These are phyloP conservation scores for Penicillium verrucosum DNA, from an alignment of 2,329 filamentous ascomycete species.

Conservation along the genomic window DNA sequence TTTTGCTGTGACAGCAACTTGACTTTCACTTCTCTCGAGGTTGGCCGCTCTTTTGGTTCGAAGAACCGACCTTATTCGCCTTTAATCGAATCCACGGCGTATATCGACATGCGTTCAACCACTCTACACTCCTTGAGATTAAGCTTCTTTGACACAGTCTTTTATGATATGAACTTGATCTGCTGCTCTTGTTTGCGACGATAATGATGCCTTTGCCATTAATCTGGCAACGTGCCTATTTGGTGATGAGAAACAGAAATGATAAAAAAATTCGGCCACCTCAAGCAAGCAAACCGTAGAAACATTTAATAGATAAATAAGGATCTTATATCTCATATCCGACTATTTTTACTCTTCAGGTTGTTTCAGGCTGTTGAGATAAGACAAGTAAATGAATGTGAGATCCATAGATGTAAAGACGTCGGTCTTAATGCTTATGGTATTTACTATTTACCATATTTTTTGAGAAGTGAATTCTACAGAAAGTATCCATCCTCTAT, in stretches of 20 bases:
- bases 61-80: conserved; percentile 28
- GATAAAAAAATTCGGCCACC: conserved; percentile 47
- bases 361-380: background rate
- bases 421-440: no score
- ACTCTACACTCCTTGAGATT: conserved; percentile 21
- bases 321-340: background rate
- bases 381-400: no score
- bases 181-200: conserved; percentile 14
- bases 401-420: no score
- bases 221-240: conserved; percentile 13
- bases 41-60: conserved; percentile 48
- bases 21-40: conserved; percentile 44
- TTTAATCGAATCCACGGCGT: conserved; percentile 29
- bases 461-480: no score
- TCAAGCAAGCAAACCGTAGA: conserved; percentile 22
- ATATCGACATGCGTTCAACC: conserved; percentile 30
- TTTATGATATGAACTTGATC: background rate
- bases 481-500: no score
- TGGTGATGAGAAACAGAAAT: conserved; percentile 39
- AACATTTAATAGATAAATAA: background rate
- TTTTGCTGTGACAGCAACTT: conserved; percentile 27
- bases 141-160: background rate
- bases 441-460: no score
- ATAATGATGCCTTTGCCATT: conserved; percentile 8
- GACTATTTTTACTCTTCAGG: no score